These are phyloP conservation scores for Hordeum vulgare DNA, from an alignment of 176 grass and related monocot genomes.

Conservation along the genomic window DNA sequence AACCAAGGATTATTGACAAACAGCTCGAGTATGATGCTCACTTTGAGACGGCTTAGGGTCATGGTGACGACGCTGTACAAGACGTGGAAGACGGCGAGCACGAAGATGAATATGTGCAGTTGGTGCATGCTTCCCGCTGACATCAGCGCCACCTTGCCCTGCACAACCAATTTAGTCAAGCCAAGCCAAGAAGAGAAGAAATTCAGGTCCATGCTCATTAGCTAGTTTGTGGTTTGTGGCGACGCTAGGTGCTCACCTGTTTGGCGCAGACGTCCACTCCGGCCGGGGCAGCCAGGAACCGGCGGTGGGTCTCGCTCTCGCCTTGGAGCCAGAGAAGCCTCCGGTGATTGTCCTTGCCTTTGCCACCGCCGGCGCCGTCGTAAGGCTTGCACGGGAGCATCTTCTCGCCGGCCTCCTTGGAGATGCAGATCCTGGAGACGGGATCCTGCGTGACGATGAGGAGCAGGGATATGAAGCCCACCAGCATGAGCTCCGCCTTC, in stretches of 20 bases:
- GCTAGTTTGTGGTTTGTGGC: no score
- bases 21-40: neutral
- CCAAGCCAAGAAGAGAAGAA: neutral
- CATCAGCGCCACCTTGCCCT: slow-evolving; percentile 66
- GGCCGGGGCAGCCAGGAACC: neutral
- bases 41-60: slow-evolving; percentile 59
- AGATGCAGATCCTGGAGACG: slow-evolving; percentile 62
- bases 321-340: neutral
- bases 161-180: neutral
- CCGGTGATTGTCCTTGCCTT: neutral
- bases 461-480: slow-evolving; percentile 85
- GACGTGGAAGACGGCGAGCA: slow-evolving; percentile 65
- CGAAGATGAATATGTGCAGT: slow-evolving; percentile 64
- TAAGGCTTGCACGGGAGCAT: slow-evolving; percentile 62
- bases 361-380: neutral
- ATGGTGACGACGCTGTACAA: slow-evolving; percentile 64
- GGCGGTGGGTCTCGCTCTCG: neutral
- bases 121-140: slow-evolving; percentile 51
- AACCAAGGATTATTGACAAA: neutral
- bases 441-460: slow-evolving; percentile 51
- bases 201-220: no score
- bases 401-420: slow-evolving; percentile 21
- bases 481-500: slow-evolving; percentile 89
- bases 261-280: neutral
- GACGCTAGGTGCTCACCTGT: slow-evolving; percentile 6